Base-by-base conservation (phyloP, 1,139 yeast species). In the Scheffersomyces titani region DNA sequence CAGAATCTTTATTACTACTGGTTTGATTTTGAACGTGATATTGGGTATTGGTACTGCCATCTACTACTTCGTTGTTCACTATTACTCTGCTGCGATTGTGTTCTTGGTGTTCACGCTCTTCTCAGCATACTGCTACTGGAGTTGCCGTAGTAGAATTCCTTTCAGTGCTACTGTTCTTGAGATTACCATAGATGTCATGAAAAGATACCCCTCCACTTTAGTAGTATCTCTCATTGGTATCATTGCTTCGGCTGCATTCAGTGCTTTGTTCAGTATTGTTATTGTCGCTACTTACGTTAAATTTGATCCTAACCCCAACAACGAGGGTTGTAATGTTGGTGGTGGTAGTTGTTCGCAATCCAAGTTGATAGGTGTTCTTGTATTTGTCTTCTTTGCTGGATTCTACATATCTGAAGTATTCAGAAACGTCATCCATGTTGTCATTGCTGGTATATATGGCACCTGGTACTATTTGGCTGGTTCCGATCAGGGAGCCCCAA, bases 371-470 rank as follows among this genome's bases (percentile, higher is more conserved):
- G 96, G 97, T 0, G 67, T 81, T 18, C 73, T 83, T 61, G 84
- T 92, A 45, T 88, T 85, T 69, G 86, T 90, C 16, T 88, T 92
- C 63, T 91, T 92, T 73, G 92, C 97, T 5, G 97, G 97, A 16
- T 92, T 84, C 68, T 90, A 88, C 71, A 89, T 92, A 59, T 81
- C 96, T 11, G 98, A 92, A 71, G 97, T 92, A 30, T 80, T 91
- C 61, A 87, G 87, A 74, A 92, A 90, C 66, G 83, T 90, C n/a
- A 87, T 92, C 55, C 97, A 93, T 69, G 90, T 89, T 48, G 87
- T 94, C 0, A 87, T 92, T 57, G 82, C 94, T 22, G 97, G 97
- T 44, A 85, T 92, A 45, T 93, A 84, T 69, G 98, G 98, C 20
- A 85, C 96, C 5, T 92, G 98, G 97, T 92, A 91, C 73, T 92